Base-by-base conservation (phyloP, 768 basidiomycete species). In the Trichaptum fuscoviolaceum region DNA sequence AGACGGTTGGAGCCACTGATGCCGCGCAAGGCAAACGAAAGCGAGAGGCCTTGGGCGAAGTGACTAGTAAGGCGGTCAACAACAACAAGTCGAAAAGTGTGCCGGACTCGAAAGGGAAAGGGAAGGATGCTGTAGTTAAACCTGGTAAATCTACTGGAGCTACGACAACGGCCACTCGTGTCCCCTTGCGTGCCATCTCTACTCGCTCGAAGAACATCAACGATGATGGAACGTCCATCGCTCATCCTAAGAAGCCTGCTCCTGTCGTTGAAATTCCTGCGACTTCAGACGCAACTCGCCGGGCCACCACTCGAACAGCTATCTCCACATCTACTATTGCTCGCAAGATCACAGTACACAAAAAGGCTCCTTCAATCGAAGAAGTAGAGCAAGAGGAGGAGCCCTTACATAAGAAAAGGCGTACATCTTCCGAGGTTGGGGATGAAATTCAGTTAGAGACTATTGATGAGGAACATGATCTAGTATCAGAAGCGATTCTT, bases 1-100 rank as follows among this genome's bases (percentile, higher is more conserved):
- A 80, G 5, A 77, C 80, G 58, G 77, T 82, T 8, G 72, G 81
- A 69, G 78, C 82, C 42, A 75, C 77, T 68, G 82, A 85, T 17
- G 76, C 79, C 23, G 78, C 80, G 1, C 82, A 82, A 60, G 85
- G 83, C 35, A 91, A 91, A 74, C 84, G 91, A 65, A 93, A 92
- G 75, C 88, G 92, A 23, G 87, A 88, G 62, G 90, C 87, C 0
- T 80, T 93, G 57, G 84, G 85, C 18, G 92, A 93, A 73, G 88
- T 93, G 58, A 85, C 86, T 8, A 79, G 80, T 1, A 73, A 80
- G 68, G 86, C 87, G 71, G 86, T 85, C 71, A 81, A 81, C 68
- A 80, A 79, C 67, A 71, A 72, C 62, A 75, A 74, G 30, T 63
- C 62, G 57, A 66, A 69, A 63, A 69, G 59, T 66, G 72, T 58